Conservation (phyloP, 345 rosid genomes). For the Geranium rotundifolium region DNA sequence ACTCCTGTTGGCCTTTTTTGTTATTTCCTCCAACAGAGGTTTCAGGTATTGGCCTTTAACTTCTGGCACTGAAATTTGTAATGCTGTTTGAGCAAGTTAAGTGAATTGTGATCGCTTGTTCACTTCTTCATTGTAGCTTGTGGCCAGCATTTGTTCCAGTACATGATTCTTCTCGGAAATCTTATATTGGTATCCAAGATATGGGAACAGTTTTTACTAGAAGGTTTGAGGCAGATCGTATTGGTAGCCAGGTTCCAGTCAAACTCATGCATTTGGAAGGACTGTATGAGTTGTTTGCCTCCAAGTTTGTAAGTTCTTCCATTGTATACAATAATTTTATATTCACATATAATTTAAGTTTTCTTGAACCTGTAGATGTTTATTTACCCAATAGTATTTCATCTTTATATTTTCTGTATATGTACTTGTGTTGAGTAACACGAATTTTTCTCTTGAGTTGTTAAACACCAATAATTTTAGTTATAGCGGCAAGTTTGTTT, state of each 20-base stretch:
- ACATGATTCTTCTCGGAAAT: slow-evolving; percentile 82
- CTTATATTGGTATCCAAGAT: slow-evolving; percentile 85
- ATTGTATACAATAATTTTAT: neutral
- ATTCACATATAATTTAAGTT: neutral
- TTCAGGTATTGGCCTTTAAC: too few relatives aligned
- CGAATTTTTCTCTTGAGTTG: neutral
- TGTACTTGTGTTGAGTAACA: neutral
- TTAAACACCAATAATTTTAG: neutral
- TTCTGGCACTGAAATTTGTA: neutral
- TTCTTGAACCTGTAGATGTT: neutral
- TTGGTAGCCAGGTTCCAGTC: slow-evolving; percentile 90
- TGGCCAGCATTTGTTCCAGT: slow-evolving; percentile 99
- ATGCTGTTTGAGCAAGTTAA: slow-evolving; percentile 5
- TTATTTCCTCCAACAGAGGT: too few relatives aligned
- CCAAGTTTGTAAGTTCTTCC: slow-evolving; percentile 73
- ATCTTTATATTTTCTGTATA: neutral
- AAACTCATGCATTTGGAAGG: slow-evolving; percentile 97
- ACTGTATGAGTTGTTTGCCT: slow-evolving; percentile 77
- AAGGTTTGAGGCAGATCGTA: slow-evolving; percentile 87
- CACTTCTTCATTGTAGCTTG: slow-evolving; percentile 40
- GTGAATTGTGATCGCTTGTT: neutral
- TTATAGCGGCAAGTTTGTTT: neutral
- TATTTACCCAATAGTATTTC: neutral
- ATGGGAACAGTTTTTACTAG: slow-evolving; percentile 86
- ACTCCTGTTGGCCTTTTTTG: neutral